A percentile compares a stretch with the other conserved stretches of the same genome.
These are phyloP conservation scores for Pascua guehoae DNA, from an alignment of 1,284 basidiomycete genomes.

Conservation along the genomic window DNA sequence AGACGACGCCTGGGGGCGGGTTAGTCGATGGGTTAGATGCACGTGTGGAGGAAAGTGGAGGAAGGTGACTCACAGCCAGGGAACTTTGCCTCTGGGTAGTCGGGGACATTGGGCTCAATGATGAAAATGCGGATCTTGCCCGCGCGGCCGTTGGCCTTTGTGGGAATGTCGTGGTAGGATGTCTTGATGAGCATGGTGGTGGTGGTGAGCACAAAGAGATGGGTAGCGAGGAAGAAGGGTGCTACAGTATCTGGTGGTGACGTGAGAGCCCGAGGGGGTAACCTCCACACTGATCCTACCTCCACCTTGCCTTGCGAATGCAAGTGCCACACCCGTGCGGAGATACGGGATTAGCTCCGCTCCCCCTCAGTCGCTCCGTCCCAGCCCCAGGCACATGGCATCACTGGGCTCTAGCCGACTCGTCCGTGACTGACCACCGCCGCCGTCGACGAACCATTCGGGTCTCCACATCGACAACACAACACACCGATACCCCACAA, in stretches of 20 bases:
- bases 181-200: constrained; percentile 71
- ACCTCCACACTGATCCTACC: no score
- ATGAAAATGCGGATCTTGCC: constrained; percentile 65
- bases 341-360: no score
- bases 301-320: no score
- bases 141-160: constrained; percentile 59
- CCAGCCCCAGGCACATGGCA: neutral
- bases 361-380: no score
- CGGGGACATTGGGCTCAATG: constrained; percentile 46
- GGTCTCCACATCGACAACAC: neutral
- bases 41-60: neutral
- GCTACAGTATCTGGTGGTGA: no score
- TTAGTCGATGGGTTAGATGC: neutral
- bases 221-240: neutral
- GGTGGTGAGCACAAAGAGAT: neutral
- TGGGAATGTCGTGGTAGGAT: constrained; percentile 68
- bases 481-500: neutral
- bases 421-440: neutral
- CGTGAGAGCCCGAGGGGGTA: no score
- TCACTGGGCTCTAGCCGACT: neutral
- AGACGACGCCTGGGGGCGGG: constrained; percentile 37
- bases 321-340: no score
- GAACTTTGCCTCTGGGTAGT: constrained; percentile 50
- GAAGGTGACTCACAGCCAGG: constrained; percentile 37
- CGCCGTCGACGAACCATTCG: neutral